Base-by-base conservation (phyloP, 2,329 filamentous ascomycete genomes). In the Colletotrichum incanum region DNA sequence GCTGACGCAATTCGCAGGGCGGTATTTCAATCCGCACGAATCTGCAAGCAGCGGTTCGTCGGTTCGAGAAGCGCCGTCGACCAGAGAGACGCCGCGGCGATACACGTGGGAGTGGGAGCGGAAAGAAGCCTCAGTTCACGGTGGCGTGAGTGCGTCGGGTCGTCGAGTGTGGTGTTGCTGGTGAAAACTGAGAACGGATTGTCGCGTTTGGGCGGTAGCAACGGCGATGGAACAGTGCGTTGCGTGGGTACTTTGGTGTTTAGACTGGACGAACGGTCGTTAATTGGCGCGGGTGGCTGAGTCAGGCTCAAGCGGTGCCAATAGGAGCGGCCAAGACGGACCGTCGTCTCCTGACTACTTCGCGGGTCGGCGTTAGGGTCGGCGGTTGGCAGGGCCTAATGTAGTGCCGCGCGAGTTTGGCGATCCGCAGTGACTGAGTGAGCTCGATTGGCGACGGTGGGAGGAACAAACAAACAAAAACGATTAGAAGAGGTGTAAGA, bases 251-350 rank as follows among this genome's bases (percentile, higher is more conserved):
- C 28, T 31, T 31, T 31, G 28, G 28, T 66, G 67, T 41, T 71
- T 61, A 71, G 55, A 70, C 66, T 43, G 34, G 67, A 66, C 61
- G 60, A 71, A 73, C 54, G 67, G 60, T 60, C 52, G 60, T 34
- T 58, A 41, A 61, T 66, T 73, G 60, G 69, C 56, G 59, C 58
- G 65, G 54, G 71, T 71, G 67, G 61, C 67, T 73, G 71, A 73
- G 71, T 73, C 71, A 73, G 71, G 69, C 69, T 60, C 69, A 59
- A 56, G 65, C 47, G 60, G 65, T 72, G 56, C 49, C 55, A 26
- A 20, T 34, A 55, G 43, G 43, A 71, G 67, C 49, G 56, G 55
- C 63, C 63, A 63, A 69, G 59, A 63, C 23, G 50, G 31, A 49
- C 59, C 11, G 20, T 37, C 34, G 47, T 65, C 67, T 71, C 54